These are phyloP conservation scores for Lactifluus pinguis DNA, from an alignment of 768 basidiomycete species.

Conservation along the genomic window DNA sequence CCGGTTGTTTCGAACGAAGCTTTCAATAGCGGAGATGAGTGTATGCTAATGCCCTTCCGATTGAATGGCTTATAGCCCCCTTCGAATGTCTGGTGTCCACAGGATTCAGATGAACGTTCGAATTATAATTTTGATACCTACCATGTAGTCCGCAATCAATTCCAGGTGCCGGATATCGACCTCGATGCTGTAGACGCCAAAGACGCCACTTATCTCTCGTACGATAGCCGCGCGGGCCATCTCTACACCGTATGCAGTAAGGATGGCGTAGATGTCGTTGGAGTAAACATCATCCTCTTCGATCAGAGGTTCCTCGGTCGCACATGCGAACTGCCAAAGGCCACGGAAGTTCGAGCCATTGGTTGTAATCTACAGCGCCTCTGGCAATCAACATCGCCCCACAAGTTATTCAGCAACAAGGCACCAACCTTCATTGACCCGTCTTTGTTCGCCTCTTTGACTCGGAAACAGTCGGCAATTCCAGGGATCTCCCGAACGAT, in stretches of 20 bases:
- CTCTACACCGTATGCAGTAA: constrained; percentile 93
- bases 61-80: constrained; percentile 99
- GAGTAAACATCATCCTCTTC: constrained; percentile 80
- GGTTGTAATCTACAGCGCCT: constrained; percentile 51
- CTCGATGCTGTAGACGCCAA: constrained; percentile 91
- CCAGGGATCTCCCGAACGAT: constrained; percentile 85
- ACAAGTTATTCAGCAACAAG: neutral
- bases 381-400: neutral
- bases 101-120: neutral
- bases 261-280: constrained; percentile 89
- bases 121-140: constrained; percentile 31
- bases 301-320: constrained; percentile 39
- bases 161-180: constrained; percentile 92
- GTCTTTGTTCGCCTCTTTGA: constrained; percentile 49
- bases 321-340: constrained; percentile 66
- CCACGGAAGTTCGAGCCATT: constrained; percentile 93
- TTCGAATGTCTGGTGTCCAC: constrained; percentile 80
- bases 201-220: constrained; percentile 84
- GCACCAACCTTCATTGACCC: constrained; percentile 41
- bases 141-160: constrained; percentile 99
- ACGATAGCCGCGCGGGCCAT: constrained; percentile 90
- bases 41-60: constrained; percentile 85
- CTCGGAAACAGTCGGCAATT: constrained; percentile 80
- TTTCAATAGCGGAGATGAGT: constrained; percentile 92
- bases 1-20: constrained; percentile 97